Conservation (phyloP, 306 rosid species). For the Glycine latifolia region DNA sequence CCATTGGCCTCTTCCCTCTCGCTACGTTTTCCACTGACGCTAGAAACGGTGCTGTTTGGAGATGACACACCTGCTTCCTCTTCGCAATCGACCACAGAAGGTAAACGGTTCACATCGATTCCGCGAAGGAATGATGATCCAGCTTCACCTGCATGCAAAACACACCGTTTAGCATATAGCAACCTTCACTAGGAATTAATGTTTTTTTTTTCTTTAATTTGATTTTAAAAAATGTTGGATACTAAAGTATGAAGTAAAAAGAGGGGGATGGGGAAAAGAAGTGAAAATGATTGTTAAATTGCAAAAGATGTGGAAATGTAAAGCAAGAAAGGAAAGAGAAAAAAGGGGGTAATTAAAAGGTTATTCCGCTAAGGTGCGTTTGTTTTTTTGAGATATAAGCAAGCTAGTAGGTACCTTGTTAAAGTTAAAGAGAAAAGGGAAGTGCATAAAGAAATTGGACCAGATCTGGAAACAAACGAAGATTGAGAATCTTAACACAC, state of each 20-base stretch:
- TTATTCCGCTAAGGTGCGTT: neutral
- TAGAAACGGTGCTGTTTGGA: conserved; percentile 93
- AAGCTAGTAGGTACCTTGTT: neutral
- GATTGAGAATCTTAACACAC: neutral
- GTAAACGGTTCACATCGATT: conserved; percentile 84
- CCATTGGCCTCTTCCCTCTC: conserved; percentile 66
- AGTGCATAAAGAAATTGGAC: neutral
- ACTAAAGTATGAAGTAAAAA: too few relatives aligned
- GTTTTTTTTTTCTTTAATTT: too few relatives aligned
- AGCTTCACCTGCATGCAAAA: conserved; percentile 61
- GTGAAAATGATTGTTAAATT: too few relatives aligned
- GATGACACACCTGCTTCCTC: conserved; percentile 87
- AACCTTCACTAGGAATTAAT: too few relatives aligned
- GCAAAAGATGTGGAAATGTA: neutral
- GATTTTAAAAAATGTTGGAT: too few relatives aligned
- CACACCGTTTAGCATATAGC: too few relatives aligned
- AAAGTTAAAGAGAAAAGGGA: conserved; percentile 14
- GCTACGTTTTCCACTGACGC: conserved; percentile 87
- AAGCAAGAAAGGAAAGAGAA: neutral
- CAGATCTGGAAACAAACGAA: conserved; percentile 51
- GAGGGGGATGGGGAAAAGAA: too few relatives aligned
- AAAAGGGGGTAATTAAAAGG: too few relatives aligned
- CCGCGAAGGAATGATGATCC: conserved; percentile 71
- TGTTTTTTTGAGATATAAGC: too few relatives aligned
- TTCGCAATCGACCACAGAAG: conserved; percentile 72